Conservation (phyloP, 768 basidiomycete genomes). For the Neoboletus brunneissimus region DNA sequence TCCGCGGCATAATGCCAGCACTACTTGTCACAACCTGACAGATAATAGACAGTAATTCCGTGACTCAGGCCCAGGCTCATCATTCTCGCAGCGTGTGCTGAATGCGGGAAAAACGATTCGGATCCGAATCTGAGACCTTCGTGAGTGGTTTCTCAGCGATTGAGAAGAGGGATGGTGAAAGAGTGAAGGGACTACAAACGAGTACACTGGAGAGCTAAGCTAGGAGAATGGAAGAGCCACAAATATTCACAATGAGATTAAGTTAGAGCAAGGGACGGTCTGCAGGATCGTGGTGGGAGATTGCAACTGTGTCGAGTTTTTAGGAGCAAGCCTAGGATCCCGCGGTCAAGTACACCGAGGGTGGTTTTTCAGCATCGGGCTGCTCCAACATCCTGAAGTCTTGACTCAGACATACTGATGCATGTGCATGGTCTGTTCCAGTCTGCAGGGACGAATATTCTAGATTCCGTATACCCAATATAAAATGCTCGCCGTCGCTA, state of each 20-base stretch:
- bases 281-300: too few species aligned
- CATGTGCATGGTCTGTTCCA: not conserved
- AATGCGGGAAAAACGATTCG: not conserved
- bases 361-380: not conserved
- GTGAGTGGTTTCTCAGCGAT: too few species aligned
- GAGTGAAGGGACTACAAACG: too few species aligned
- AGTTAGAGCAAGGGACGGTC: too few species aligned
- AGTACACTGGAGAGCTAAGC: too few species aligned
- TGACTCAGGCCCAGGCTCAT: not conserved
- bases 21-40: not conserved
- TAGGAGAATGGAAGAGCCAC: too few species aligned
- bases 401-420: not conserved
- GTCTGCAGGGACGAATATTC: not conserved
- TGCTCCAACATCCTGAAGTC: not conserved
- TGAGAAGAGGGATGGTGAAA: too few species aligned
- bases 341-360: not conserved
- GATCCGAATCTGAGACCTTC: too few species aligned
- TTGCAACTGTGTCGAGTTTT: not conserved
- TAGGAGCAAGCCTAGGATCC: not conserved
- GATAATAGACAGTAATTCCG: not conserved
- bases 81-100: not conserved
- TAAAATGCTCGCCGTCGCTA: not conserved
- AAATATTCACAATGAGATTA: too few species aligned
- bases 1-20: not conserved
- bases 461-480: not conserved